Base-by-base conservation (phyloP, 73 alveolate genomes). In the Paramecium caudatum region DNA sequence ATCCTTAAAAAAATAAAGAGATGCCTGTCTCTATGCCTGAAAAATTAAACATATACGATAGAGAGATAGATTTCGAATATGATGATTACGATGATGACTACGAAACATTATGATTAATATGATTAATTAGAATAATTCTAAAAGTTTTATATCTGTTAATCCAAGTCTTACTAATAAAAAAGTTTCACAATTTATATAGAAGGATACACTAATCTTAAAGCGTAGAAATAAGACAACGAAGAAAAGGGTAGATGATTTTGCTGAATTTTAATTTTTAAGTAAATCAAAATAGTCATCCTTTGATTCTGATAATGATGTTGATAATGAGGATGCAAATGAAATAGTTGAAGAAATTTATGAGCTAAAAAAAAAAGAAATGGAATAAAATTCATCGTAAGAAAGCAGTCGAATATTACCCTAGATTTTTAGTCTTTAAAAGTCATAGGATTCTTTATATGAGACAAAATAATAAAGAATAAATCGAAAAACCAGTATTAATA, bases 91-190 rank as follows among this genome's bases (percentile, higher is more conserved):
- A 65, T 13, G 83, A 65, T 65, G 83, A 65, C 34, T 65, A 65
- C 32, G 83, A 65, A 33, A 65, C 83, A 65, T 65, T 65, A 65
- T 65, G 83, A 65, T 55, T 55, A 55, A 55, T 55, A 55, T 55
- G 80, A 55, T 55, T 55, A 55, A 55, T 55, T 55, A 55, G 30
- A 55, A 55, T 55, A 55, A 55, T 55, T 23, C 80, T 23, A 55
- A 55, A 10, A 55, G 46, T 19, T 43, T 10, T 23, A 10, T 55
- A 55, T 55, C 80, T 27, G 45, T 55, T 55, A 55, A 55, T 55
- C 23, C 30, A 10, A 55, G 80, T 55, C 41, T 10, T 27, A 55
- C 80, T 1, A 55, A 55, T 23, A 55, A 25, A 21, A 16, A 43
- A 55, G 80, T 55, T 55, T 21, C 23, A 55, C 30, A 55, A 55